Percentiles rank a stretch among this genome's conserved stretches.
Conservation (phyloP, 257 asterid species). For the Coffea eugenioides region DNA sequence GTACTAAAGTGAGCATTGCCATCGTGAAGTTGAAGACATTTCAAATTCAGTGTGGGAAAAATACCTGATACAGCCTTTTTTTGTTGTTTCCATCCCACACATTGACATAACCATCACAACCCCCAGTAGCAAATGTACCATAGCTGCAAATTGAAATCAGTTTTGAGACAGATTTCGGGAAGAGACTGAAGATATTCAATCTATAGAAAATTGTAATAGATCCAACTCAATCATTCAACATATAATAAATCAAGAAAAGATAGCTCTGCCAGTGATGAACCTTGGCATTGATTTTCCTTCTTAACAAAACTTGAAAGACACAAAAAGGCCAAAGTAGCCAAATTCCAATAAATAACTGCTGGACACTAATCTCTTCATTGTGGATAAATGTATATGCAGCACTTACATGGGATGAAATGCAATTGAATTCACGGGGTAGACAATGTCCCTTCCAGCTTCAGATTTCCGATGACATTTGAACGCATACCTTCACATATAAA, state of each 20-base stretch:
- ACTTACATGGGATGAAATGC: constrained; percentile 92
- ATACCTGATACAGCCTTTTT: constrained; percentile 91
- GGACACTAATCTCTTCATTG: not conserved
- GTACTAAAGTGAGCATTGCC: not conserved
- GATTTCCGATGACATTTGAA: constrained; percentile 88
- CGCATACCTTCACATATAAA: constrained; percentile 62
- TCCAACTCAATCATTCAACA: not conserved
- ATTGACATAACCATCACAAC: constrained; percentile 87
- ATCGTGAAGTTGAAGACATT: not conserved
- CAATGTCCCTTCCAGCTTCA: constrained; percentile 82
- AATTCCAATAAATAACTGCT: not conserved
- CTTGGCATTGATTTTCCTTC: not conserved
- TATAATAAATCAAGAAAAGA: not conserved
- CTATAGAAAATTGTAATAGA: not conserved
- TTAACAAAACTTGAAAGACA: not conserved
- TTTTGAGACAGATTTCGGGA: not conserved
- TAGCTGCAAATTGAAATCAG: constrained; percentile 39
- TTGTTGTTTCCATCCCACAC: constrained; percentile 98
- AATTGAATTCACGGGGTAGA: constrained; percentile 87
- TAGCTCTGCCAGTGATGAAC: not conserved
- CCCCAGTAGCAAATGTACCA: constrained; percentile 96
- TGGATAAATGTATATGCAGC: not conserved
- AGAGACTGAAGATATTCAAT: not conserved
- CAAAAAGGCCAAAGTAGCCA: not conserved
- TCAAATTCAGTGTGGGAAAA: not conserved